Base-by-base conservation (phyloP, 2,329 filamentous ascomycete genomes). In the Xylaria multiplex region DNA sequence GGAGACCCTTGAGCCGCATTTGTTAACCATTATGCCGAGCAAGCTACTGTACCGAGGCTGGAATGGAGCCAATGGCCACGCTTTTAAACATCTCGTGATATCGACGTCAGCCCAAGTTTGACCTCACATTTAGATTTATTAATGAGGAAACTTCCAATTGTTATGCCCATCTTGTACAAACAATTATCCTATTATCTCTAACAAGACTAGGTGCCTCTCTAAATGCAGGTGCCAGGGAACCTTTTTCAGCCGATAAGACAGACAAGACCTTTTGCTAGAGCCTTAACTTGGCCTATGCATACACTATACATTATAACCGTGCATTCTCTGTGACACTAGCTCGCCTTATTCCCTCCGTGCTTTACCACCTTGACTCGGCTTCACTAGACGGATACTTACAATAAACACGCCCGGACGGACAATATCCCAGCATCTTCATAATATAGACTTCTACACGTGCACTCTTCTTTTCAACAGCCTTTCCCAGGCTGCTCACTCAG, bases 1-100 rank as follows among this genome's bases (percentile, higher is more conserved):
- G 19, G 19, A 19, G 19, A 19, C 19, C 37, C 22, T 68, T 66
- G 56, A 68, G 66, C 66, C 66, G 66, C 66, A 68, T 58, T 59
- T 37, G 11, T 13, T 35, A 43, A 27, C 56, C 62, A 53, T 60
- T 67, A 40, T 40, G 13, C 37, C 37, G 37, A 40, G 37, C 37
- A 40, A 13, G 37, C 37, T 40, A 40, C 37, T 55, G 48, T 66
- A 64, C 70, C 70, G 70, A 71, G 70, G 70, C 70, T 69, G 45
- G 54, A 59, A 50, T 63, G 50, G 48, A 37, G 52, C 59, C 55
- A 52, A 43, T 45, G 40, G 37, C 45, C 53, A 45, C 37, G 22
- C 40, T 42, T 43, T 56, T 52, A 11, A 57, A 43, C 49, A 19
- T 61, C 65, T 66, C 37, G 69, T 69, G 69, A 69, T 59, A 50